Base-by-base conservation (phyloP, 805 yeast genomes). In the Wickerhamiella brachini region DNA sequence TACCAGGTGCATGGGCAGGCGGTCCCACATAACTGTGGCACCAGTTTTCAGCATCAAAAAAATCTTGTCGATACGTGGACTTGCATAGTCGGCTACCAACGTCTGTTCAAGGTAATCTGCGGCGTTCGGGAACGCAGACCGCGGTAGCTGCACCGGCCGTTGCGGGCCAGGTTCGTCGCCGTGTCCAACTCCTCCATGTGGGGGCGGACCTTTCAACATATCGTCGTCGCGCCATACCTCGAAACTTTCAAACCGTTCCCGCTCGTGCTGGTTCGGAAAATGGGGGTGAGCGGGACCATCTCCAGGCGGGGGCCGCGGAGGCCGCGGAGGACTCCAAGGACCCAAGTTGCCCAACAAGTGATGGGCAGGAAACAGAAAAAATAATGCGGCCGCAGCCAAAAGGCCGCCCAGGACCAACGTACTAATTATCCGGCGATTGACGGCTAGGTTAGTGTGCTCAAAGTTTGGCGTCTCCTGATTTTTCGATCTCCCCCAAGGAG, bases 31-130 rank as follows among this genome's bases (percentile, higher is more conserved):
- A 2, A 61, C 65, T 3, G 65, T 60, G 15, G 65, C 64, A n/a
- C 71, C 70, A 1, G 71, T 66, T 48, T 68, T 67, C 44, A 69
- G 56, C 68, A 69, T 62, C n/a, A 64, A 52, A 49, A 64, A 66
- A 3, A 64, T 53, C 6, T 56, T 51, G 23, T 60, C 55, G 3
- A 54, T 21, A 2, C 8, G 20, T 9, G 44, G 22, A 17, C 46
- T 24, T 5, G 39, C 13, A 9, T 34, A 46, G 38, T 43, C 47
- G 24, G 37, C 45, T 22, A 45, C 43, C 2, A 49, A 31, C 21
- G 51, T 45, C 29, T 44, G 48, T 26, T 38, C 18, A 2, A 49
- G 22, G 41, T 44, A 49, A 8, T 49, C 45, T 21, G 20, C 34
- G 22, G 18, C 23, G 41, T 38, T 20, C 10, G 26, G 6, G 21